phyloP scores from a whole-genome alignment of 2,329 filamentous ascomycete genomes.

The Domatiomyces globalis region DNA sequence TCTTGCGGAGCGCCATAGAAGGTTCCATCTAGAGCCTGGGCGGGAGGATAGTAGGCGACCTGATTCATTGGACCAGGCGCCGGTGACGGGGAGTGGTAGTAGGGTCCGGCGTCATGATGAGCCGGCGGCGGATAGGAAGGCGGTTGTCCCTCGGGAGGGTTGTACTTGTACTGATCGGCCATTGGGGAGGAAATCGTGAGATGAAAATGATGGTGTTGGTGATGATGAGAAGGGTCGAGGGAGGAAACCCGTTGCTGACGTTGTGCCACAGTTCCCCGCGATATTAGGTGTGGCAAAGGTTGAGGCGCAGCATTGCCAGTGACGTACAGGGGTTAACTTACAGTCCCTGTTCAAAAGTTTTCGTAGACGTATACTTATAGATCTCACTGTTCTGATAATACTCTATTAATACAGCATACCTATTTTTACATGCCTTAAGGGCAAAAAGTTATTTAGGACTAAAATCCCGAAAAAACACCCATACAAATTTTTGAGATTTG shows the following conservation, averaged over 20 bases:
- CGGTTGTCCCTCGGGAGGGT: conserved; percentile 10
- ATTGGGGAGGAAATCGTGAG: background rate
- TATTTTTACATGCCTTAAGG: no score
- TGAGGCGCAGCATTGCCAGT: no score
- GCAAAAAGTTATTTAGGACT: no score
- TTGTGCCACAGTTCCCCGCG: background rate
- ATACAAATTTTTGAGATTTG: no score
- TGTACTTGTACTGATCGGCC: conserved; percentile 9
- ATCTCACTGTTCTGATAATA: no score
- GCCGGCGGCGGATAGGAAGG: conserved; percentile 8
- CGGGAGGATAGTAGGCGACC: conserved; percentile 7
- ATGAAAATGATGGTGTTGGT: background rate
- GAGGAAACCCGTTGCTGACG: background rate
- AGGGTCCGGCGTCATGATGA: conserved; percentile 17
- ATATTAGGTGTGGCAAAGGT: no score
- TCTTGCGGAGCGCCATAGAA: background rate
- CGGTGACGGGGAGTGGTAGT: conserved; percentile 6
- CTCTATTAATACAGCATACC: no score
- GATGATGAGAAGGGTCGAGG: background rate
- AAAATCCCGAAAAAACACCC: no score
- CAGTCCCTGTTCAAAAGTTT: no score
- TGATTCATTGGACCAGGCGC: conserved; percentile 3
- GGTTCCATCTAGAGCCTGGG: conserved; percentile 11
- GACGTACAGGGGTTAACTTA: conserved; percentile 2
- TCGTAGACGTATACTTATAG: no score